A percentile compares a stretch with the other conserved stretches of the same genome.
These are phyloP conservation scores for Triadica sebifera DNA, from an alignment of 345 rosid species.

Conservation along the genomic window DNA sequence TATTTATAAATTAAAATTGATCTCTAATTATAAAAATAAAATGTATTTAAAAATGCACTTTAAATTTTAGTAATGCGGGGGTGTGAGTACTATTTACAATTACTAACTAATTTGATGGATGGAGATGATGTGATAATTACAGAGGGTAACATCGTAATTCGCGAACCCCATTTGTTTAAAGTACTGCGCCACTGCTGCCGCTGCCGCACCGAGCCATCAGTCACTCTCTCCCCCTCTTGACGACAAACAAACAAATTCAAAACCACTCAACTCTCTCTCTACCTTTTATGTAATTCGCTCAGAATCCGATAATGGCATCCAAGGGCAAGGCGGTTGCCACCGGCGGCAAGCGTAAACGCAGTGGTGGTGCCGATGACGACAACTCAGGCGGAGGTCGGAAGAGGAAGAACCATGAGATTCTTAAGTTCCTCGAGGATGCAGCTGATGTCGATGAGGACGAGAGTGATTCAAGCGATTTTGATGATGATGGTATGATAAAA, in stretches of 20 bases:
- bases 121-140: too few relatives aligned
- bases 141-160: not conserved
- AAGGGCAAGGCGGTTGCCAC: conserved; percentile 25
- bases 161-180: not conserved
- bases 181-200: not conserved
- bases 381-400: conserved; percentile 13
- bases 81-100: too few relatives aligned
- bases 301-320: conserved; percentile 14
- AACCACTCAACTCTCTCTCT: not conserved
- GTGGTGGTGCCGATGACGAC: conserved; percentile 9
- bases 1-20: too few relatives aligned
- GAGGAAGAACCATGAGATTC: conserved; percentile 27
- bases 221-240: not conserved
- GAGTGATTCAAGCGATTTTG: conserved; percentile 17
- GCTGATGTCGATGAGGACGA: conserved; percentile 18
- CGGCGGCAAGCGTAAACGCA: conserved; percentile 18
- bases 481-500: not conserved
- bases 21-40: too few relatives aligned
- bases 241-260: not conserved
- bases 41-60: too few relatives aligned
- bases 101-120: too few relatives aligned
- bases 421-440: conserved; percentile 30
- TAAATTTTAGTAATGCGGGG: too few relatives aligned
- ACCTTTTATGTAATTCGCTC: not conserved
- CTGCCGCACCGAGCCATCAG: not conserved